Percentiles rank a stretch among this genome's conserved stretches.
These are phyloP conservation scores for Nyctanthes arbortristis DNA, from an alignment of 257 asterid species.

Conservation along the genomic window DNA sequence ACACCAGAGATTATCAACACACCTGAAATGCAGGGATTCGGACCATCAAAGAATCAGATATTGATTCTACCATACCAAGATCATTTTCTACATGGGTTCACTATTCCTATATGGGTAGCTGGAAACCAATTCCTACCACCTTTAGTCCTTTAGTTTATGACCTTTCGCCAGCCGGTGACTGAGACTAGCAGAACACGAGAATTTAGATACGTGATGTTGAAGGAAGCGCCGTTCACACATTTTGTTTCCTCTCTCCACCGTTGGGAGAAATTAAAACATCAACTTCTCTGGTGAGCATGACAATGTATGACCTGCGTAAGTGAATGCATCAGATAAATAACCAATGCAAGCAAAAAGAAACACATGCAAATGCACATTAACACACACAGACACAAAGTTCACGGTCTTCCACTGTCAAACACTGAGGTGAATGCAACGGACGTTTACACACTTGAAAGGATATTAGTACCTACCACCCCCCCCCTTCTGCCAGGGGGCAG, in stretches of 20 bases:
- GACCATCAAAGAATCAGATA: constrained; percentile 68
- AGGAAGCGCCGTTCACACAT: constrained; percentile 59
- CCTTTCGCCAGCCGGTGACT: constrained; percentile 56
- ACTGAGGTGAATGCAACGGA: no score
- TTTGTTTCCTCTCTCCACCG: constrained; percentile 62
- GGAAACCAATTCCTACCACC: constrained; percentile 69
- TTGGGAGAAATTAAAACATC: no score
- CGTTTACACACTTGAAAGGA: no score
- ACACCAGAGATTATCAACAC: constrained; percentile 51
- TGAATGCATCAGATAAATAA: constrained; percentile 1
- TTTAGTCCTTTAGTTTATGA: constrained; percentile 31
- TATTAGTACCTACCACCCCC: no score
- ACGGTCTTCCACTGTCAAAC: no score
- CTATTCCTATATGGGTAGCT: constrained; percentile 46
- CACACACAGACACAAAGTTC: no score
- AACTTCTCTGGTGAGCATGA: constrained; percentile 80
- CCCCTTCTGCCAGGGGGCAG: no score
- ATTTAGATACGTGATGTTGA: constrained; percentile 49
- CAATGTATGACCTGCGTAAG: constrained; percentile 77
- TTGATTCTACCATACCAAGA: constrained; percentile 80
- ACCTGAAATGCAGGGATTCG: constrained; percentile 62
- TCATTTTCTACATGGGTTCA: constrained; percentile 36
- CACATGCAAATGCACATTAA: neutral
- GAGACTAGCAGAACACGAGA: constrained; percentile 50
- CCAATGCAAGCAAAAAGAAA: no score